Percentiles rank a stretch among this genome's conserved stretches.
These are phyloP conservation scores for Chaetomium fimeti DNA, from an alignment of 495 filamentous ascomycete genomes.

Conservation along the genomic window DNA sequence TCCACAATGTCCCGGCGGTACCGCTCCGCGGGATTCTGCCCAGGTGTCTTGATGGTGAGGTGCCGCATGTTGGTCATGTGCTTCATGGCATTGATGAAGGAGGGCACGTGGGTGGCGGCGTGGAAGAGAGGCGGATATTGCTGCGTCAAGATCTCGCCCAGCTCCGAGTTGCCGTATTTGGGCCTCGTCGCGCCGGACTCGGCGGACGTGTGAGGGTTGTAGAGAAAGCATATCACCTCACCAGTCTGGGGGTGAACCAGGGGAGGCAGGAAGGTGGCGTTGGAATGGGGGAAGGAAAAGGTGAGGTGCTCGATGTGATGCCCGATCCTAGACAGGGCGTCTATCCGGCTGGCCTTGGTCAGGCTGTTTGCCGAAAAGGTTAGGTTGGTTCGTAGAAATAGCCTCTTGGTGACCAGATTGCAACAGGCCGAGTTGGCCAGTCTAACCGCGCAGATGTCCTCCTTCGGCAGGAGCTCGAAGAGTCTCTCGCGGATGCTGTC, in stretches of 20 bases:
- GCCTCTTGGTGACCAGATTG: constrained; percentile 51
- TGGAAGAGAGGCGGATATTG: constrained; percentile 83
- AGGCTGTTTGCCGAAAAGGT: constrained; percentile 70
- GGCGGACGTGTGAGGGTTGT: constrained; percentile 63
- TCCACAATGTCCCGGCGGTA: constrained; percentile 74
- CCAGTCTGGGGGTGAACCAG: constrained; percentile 68
- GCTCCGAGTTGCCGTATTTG: constrained; percentile 62
- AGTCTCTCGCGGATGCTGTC: constrained; percentile 49
- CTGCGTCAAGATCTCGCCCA: constrained; percentile 69
- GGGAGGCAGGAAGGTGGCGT: constrained; percentile 72
- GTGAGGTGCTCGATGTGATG: constrained; percentile 66
- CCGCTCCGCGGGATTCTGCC: constrained; percentile 61
- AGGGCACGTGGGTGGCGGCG: constrained; percentile 75
- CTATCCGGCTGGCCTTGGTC: constrained; percentile 63
- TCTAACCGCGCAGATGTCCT: constrained; percentile 52
- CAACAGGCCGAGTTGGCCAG: constrained; percentile 51
- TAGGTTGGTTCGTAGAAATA: constrained; percentile 56
- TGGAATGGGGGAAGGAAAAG: constrained; percentile 66
- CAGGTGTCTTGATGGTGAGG: constrained; percentile 68
- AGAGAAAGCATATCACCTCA: constrained; percentile 70
- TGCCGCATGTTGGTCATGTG: constrained; percentile 63
- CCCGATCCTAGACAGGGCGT: constrained; percentile 69
- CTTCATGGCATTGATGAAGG: constrained; percentile 69
- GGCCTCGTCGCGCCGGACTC: constrained; percentile 49
- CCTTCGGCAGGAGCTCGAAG: constrained; percentile 50